Conservation (phyloP, 2,329 filamentous ascomycete genomes). For the Tolypocladium pustulatum region DNA sequence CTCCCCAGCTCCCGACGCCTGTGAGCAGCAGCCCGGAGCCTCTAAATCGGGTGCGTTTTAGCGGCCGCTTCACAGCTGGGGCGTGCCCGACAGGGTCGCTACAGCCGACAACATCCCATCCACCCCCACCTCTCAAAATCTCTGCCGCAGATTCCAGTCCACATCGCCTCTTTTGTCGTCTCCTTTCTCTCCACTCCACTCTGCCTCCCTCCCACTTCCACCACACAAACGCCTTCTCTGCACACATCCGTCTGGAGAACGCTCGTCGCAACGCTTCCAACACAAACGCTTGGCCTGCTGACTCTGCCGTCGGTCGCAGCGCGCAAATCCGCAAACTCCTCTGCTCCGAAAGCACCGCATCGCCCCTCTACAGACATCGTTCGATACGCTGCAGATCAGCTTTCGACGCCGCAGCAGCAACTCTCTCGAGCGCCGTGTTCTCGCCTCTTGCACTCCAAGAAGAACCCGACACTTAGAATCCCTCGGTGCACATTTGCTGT, state of each 20-base stretch:
- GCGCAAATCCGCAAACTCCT: not conserved
- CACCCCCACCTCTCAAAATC: slow-evolving; percentile 2
- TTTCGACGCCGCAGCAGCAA: not conserved
- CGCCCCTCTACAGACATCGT: not conserved
- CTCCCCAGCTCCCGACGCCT: not conserved
- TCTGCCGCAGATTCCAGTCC: slow-evolving; percentile 8
- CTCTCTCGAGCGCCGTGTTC: not conserved
- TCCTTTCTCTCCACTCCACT: slow-evolving; percentile 8
- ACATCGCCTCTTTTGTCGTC: slow-evolving; percentile 1
- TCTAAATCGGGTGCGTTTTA: not conserved
- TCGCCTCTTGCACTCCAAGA: not conserved
- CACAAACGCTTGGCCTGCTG: slow-evolving; percentile 2
- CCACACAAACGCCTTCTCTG: slow-evolving; percentile 7
- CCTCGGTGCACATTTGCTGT: slow-evolving; percentile 41
- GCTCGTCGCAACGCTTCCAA: not conserved
- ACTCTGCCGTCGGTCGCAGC: slow-evolving; percentile 10
- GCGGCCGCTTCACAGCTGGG: not conserved
- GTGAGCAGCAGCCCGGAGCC: not conserved
- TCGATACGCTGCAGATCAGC: not conserved
- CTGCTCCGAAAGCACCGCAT: not conserved
- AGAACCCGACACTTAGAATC: slow-evolving; percentile 18
- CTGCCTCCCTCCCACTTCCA: slow-evolving; percentile 8
- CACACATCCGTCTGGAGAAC: not conserved
- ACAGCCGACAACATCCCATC: not conserved
- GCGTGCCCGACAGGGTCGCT: not conserved